These are phyloP conservation scores for Coemansia sp. DNA, from an alignment of 192 early-diverging fungal genomes.

Conservation along the genomic window DNA sequence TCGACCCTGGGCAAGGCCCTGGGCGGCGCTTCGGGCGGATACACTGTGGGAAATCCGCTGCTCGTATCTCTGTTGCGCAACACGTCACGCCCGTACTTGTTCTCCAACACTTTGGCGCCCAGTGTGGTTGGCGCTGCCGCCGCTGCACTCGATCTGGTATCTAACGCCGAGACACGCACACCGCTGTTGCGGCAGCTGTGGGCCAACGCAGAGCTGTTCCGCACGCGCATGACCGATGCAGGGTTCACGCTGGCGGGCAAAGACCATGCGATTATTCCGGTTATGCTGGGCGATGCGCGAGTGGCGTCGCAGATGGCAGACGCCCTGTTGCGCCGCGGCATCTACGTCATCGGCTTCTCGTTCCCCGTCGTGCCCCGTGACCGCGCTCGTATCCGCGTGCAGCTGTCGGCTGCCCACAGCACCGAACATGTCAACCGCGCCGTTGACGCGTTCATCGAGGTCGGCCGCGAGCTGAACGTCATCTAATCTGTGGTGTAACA, in stretches of 20 bases:
- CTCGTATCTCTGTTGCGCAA: constrained; percentile 53
- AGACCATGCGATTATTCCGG: constrained; percentile 58
- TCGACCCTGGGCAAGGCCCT: constrained; percentile 60
- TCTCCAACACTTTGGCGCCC: constrained; percentile 58
- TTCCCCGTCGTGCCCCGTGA: constrained; percentile 60
- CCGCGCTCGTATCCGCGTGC: constrained; percentile 57
- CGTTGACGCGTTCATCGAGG: constrained; percentile 55
- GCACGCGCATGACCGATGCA: constrained; percentile 56
- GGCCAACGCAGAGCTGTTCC: constrained; percentile 61
- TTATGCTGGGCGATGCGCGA: constrained; percentile 58
- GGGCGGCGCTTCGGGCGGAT: constrained; percentile 56
- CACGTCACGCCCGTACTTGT: constrained; percentile 56
- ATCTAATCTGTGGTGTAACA: constrained; percentile 11
- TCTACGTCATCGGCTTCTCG: constrained; percentile 62
- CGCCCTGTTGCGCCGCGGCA: constrained; percentile 51
- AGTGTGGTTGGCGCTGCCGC: constrained; percentile 55
- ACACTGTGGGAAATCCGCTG: constrained; percentile 48
- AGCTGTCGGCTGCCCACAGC: constrained; percentile 56
- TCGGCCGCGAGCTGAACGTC: constrained; percentile 45
- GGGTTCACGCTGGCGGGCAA: constrained; percentile 65
- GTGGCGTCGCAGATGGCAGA: constrained; percentile 54
- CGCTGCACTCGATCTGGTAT: constrained; percentile 55
- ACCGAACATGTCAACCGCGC: constrained; percentile 53
- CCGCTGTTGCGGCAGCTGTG: constrained; percentile 57
- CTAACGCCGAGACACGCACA: constrained; percentile 35